Base-by-base conservation (phyloP, 1,284 basidiomycete species). In the Clitocybe nebularis region DNA sequence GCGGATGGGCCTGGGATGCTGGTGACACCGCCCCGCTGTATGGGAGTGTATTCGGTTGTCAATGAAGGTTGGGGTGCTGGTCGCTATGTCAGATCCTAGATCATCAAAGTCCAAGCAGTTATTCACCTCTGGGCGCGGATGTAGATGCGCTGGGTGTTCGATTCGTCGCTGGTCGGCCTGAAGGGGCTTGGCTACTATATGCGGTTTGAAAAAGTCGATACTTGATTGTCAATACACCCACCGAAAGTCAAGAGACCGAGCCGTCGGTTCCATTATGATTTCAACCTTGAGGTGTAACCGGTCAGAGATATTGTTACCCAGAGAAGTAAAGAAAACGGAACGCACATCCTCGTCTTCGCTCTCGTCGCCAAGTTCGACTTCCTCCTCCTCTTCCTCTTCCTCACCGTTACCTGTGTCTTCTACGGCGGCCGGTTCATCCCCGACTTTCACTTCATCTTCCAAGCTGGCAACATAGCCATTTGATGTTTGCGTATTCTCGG, bases 21-120 rank as follows among this genome's bases (percentile, higher is more conserved):
- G 13, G 60, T 51, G 38, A 66, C 58, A 13, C 67, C 74, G 5
- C 81, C 83, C 33, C 91, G 74, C 46, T 88, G 77, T n/a, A 84
- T 79, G 5, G 89, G 89, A 0, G 85, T 92, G 63, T 95, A 94
- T 65, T 95, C 93, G 6, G 92, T 93, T 13, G 90, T 90, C 41
- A 93, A 71, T 45, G 85, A 77, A 1, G 82, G 79, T 35, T 70
- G 74, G 7, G 73, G 69, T 19, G 68, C 67, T 66, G 39, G 11
- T 33, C 8, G 6, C 17, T 6, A 17, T 16, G 28, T 35, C 19
- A 43, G 11, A 25, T 38, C 7, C n/a, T 30, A 33, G 9, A 14
- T 26, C 5, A 24, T 28, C 8, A 6, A 4, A 5, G 21, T 40
- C 8, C 13, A 19, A 3, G 10, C 7, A 39, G 38, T 23, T 16